Conservation (phyloP, 306 rosid genomes). For the Sophora flavescens region DNA sequence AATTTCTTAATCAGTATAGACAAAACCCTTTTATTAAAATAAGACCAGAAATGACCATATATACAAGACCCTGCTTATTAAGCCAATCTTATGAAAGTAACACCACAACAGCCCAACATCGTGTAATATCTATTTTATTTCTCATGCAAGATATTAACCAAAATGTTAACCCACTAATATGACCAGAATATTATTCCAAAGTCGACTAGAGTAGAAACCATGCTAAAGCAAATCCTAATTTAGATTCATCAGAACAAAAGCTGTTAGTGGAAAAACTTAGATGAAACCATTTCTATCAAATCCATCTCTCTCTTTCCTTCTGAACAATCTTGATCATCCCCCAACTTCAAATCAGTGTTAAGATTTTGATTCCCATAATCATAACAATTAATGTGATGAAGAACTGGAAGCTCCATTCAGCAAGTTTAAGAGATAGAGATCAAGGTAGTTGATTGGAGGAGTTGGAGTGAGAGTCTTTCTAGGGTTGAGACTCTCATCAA, state of each 20-base stretch:
- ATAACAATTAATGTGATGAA: conserved; percentile 32
- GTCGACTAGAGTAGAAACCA: not conserved
- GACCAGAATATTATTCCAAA: not conserved
- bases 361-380: conserved; percentile 41
- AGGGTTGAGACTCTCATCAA: conserved; percentile 9
- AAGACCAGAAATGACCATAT: not conserved
- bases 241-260: conserved; percentile 19
- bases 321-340: conserved; percentile 15
- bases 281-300: conserved; percentile 68
- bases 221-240: not conserved
- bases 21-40: too few species aligned
- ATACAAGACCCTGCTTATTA: not conserved
- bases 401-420: conserved; percentile 58
- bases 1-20: too few species aligned
- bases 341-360: conserved; percentile 19
- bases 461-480: not conserved
- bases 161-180: not conserved
- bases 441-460: conserved; percentile 12
- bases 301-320: conserved; percentile 65
- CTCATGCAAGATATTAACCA: not conserved
- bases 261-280: too few species aligned
- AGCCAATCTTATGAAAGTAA: not conserved
- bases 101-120: not conserved
- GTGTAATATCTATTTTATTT: not conserved
- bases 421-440: conserved; percentile 62